Evolutionary conservation across 2,329 filamentous ascomycete species (phyloP).

Genomic region (Xylariaceae sp.): DNA sequence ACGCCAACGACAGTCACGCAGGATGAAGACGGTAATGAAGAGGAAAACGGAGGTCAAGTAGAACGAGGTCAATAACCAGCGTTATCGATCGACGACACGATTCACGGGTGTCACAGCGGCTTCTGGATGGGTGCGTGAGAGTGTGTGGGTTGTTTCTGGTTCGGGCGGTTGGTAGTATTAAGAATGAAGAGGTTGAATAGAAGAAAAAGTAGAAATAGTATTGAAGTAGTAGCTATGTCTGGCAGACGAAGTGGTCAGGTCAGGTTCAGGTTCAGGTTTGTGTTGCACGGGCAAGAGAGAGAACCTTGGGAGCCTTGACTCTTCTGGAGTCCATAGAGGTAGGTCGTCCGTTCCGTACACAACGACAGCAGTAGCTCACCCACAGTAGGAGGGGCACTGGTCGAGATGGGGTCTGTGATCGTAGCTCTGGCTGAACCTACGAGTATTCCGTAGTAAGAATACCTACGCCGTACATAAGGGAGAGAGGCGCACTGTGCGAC

Average conservation of each 20-base stretch:
- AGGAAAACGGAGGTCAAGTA: no score
- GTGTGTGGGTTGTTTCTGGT: neutral
- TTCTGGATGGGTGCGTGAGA: neutral
- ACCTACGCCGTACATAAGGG: neutral
- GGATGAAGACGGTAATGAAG: no score
- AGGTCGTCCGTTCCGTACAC: no score
- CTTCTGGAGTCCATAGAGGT: neutral
- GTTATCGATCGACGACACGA: conserved; percentile 4
- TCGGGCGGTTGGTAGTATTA: neutral
- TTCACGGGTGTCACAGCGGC: neutral
- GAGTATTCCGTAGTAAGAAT: no score
- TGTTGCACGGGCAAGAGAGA: neutral
- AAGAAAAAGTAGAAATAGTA: neutral
- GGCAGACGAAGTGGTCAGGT: conserved; percentile 2
- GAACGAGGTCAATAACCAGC: neutral
- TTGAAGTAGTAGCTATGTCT: neutral
- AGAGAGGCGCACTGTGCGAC: conserved; percentile 8
- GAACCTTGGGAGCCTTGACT: conserved; percentile 6
- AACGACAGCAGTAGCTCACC: neutral
- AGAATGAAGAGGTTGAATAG: conserved; percentile 5
- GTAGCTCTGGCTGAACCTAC: no score
- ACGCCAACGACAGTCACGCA: no score
- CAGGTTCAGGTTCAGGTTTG: neutral
- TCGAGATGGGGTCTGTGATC: neutral
- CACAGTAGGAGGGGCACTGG: neutral